Conservation (phyloP, 106 monocot genomes). For the Dioscorea alata region DNA sequence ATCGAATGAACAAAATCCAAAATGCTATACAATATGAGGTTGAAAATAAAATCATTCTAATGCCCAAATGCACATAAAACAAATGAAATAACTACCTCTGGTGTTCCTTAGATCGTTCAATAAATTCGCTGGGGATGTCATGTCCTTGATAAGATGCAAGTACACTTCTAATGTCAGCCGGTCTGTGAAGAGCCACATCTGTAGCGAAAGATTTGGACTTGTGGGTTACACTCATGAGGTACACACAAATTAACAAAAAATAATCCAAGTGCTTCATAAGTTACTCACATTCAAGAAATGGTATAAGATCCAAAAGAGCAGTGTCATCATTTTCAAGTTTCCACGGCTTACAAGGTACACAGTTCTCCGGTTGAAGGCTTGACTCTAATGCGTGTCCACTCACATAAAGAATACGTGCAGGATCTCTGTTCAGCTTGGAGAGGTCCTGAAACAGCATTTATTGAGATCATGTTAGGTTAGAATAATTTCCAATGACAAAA, state of each 20-base stretch:
- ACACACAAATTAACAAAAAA: too few relatives aligned
- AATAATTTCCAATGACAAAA: not conserved
- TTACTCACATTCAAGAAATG: constrained; percentile 92
- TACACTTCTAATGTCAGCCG: constrained; percentile 86
- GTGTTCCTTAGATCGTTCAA: constrained; percentile 84
- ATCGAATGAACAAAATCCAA: too few relatives aligned
- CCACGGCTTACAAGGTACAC: constrained; percentile 72
- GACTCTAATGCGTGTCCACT: constrained; percentile 76
- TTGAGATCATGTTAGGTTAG: too few relatives aligned
- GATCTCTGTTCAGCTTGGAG: constrained; percentile 93
- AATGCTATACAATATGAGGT: too few relatives aligned
- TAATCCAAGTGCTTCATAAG: not conserved
- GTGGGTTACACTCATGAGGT: too few relatives aligned
- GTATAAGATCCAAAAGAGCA: constrained; percentile 88
- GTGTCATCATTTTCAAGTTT: constrained; percentile 89
- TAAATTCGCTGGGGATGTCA: constrained; percentile 85
- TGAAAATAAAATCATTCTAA: too few relatives aligned
- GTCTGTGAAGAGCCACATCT: constrained; percentile 89
- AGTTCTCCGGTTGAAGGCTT: constrained; percentile 85
- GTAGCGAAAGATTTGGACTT: not conserved
- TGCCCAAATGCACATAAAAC: not conserved
- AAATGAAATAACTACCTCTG: constrained; percentile 46
- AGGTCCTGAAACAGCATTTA: constrained; percentile 47
- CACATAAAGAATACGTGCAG: constrained; percentile 69
- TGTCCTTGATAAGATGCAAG: constrained; percentile 85